Evolutionary conservation across 352 stramenopile genomes (phyloP), one percentile per base, ranked within the genome.

Genomic region (Pythium brassicae): DNA sequence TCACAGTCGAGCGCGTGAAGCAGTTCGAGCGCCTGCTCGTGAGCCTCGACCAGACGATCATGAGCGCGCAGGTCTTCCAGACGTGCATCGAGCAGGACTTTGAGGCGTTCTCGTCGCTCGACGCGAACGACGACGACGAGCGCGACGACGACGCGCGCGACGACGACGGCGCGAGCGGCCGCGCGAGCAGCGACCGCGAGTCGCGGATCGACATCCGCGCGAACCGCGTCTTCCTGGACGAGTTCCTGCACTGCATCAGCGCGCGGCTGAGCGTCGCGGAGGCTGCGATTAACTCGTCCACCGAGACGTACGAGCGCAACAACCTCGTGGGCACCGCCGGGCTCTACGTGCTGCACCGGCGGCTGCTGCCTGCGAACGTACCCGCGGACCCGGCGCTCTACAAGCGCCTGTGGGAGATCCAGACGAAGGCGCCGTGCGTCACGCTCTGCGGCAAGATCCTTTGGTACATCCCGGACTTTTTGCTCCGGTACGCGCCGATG

Each of bases 51-150:
- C 82, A 90, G 54, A 93, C 82, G 17, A 87, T 96, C 60, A 92
- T 97, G 85, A 89, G 81, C 53, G 80, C 79, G 0, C 80, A 92
- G 54, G 81, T 93, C 7, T 96, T 96, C 52, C 78, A 93, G 55
- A 89, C 74, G 10, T 94, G 84, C 49, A 89, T 96, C 44, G 84
- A 96, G 53, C 86, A 95, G 58, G 82, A 96, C 49, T 97, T 96
- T 69, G 83, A 95, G 62, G 71, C 78, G 1, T 92, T 92, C 50
- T 80, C 74, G 34, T 78, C 67, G 1, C 74, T 79, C 17, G 80
- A 91, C 14, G 39, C 77, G 3, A 71, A 62, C 1, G 79, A 89
- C 1, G 76, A 81, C n/a, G 72, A 84, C n/a, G 80, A 89, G 8
- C 8, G 32, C 10, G 68, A 87, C 43, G 66, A 72, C 11, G 65